phyloP scores from a whole-genome alignment of 2,329 filamentous ascomycete species.

The Penicillium psychrosexuale region DNA sequence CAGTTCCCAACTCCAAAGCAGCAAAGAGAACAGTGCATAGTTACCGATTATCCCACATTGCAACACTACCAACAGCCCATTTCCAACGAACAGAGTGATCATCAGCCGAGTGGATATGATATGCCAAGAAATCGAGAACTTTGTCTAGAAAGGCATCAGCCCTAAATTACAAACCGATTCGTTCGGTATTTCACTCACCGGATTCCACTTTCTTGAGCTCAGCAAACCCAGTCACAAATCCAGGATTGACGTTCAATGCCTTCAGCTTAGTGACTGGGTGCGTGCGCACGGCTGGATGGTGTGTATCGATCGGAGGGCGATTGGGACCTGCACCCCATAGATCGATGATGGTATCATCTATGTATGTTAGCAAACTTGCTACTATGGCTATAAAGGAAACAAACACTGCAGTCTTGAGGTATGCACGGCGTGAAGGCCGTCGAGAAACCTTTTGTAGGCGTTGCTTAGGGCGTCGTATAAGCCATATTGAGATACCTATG shows the following conservation, averaged over 20 bases:
- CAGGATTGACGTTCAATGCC: conserved; percentile 47
- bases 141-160: conserved; percentile 26
- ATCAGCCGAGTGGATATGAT: conserved; percentile 50
- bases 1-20: background rate
- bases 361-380: conserved; percentile 10
- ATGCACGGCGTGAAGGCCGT: conserved; percentile 47
- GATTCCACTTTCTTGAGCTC: conserved; percentile 51
- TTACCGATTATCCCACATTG: conserved; percentile 52
- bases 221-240: conserved; percentile 49
- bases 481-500: conserved; percentile 30
- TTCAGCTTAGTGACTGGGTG: conserved; percentile 51
- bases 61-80: conserved; percentile 50
- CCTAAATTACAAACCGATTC: background rate
- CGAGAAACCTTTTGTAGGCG: conserved; percentile 43
- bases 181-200: conserved; percentile 13
- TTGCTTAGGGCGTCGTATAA: conserved; percentile 36
- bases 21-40: background rate
- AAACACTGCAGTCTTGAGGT: conserved; percentile 33
- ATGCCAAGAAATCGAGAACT: conserved; percentile 47
- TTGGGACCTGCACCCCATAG: conserved; percentile 44
- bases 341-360: conserved; percentile 48
- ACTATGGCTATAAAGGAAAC: background rate
- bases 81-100: conserved; percentile 53
- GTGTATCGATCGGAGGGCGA: conserved; percentile 47
- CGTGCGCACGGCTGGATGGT: conserved; percentile 50